Evolutionary conservation across 78 protist species (phyloP).

Genomic region (Tieghemostelium lacteum): DNA sequence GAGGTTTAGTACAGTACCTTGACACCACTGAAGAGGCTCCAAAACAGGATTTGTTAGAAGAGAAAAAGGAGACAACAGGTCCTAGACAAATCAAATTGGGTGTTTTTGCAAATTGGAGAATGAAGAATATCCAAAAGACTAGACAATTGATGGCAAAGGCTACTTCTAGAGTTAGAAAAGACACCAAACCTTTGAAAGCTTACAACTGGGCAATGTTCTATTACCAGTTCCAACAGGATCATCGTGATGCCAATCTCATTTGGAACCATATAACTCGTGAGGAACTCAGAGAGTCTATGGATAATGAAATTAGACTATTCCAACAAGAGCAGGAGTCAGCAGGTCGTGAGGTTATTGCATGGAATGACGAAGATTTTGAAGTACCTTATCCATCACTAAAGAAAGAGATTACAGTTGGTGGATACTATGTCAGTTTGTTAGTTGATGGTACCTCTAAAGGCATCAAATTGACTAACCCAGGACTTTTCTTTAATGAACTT

Average conservation of each 20-base stretch:
- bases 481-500: conserved; percentile 85
- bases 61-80: conserved; percentile 21
- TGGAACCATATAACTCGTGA: conserved; percentile 94
- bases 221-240: conserved; percentile 77
- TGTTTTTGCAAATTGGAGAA: conserved; percentile 74
- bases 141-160: conserved; percentile 63
- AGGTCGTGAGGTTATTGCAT: conserved; percentile 63
- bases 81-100: conserved; percentile 37
- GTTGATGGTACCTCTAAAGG: conserved; percentile 80
- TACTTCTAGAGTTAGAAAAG: conserved; percentile 27
- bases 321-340: conserved; percentile 57
- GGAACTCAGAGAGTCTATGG: conserved; percentile 89
- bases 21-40: conserved; percentile 77
- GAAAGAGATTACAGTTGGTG: conserved; percentile 87
- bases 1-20: conserved; percentile 80
- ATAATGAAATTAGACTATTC: conserved; percentile 81
- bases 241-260: conserved; percentile 89
- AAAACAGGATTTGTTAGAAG: background rate
- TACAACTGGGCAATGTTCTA: conserved; percentile 84
- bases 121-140: conserved; percentile 55
- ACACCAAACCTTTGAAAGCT: conserved; percentile 20
- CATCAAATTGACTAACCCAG: conserved; percentile 36
- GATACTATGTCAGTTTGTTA: conserved; percentile 85
- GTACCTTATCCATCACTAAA: conserved; percentile 82
- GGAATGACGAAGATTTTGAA: conserved; percentile 92